Evolutionary conservation across 441 rosid species (phyloP), one percentile per base, ranked within the genome.

Genomic region (Jatropha multifida): DNA sequence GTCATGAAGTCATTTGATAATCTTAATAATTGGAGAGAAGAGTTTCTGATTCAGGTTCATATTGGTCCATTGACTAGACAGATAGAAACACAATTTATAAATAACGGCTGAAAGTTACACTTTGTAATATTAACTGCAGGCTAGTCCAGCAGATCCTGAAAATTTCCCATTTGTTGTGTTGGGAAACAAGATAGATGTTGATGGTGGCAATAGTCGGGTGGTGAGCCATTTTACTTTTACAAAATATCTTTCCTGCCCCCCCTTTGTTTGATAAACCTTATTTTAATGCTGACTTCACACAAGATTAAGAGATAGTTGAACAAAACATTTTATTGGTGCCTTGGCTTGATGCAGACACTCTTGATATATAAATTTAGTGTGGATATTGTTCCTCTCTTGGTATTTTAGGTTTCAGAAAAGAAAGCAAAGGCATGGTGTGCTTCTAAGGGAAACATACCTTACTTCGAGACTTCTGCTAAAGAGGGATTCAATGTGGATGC

Each of bases 21-120:
- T 82, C 97, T 93, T 71, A 89, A 93, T 75, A 88, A 90, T 68
- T 93, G 97, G 95, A 79, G 97, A 61, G 97, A 93, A 82, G 95
- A 91, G 83, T 93, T 93, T 77, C 86, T 93, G 78, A 86, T 89
- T 77, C 97, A 93, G 94, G 95, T 92, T 72, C 37, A 23, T 27
- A 54, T 72, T 55, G 32, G 55, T 63, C 42, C 49, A 54, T 37
- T 68, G 23, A 37, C 59, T 61, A 40, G 20, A 10, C 44, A 11
- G 26, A 52, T 38, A 15, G 20, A 11, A 32, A 62, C 9, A 18
- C 27, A 18, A 32, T 41, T 20, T 41, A 38, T 23, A 17, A 18
- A 54, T 7, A 51, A 17, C 20, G 46, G 71, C 78, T 78, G 73
- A 70, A 63, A 64, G 20, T 65, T 46, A 5, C 48, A 11, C 37